phyloP scores from a whole-genome alignment of 495 filamentous ascomycete species.

The Physcia stellaris region DNA sequence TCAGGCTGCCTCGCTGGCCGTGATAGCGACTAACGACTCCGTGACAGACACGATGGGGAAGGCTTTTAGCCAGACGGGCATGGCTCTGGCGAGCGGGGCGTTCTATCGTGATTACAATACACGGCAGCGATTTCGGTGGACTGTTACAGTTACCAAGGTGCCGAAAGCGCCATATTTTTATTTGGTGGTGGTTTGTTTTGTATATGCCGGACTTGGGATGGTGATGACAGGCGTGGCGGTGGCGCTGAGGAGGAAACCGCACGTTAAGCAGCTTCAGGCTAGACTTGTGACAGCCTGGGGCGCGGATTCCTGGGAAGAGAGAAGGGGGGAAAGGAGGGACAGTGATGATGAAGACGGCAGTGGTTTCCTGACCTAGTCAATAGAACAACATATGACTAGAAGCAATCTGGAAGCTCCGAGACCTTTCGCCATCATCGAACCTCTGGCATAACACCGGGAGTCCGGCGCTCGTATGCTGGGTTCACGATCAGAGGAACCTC shows the following conservation, averaged over 20 bases:
- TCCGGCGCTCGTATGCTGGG: no score
- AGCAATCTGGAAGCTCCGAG: no score
- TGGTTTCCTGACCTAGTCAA: no score
- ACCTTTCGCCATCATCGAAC: no score
- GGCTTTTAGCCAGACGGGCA: conserved; percentile 7
- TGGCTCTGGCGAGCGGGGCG: conserved; percentile 6
- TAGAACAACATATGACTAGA: no score
- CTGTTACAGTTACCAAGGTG: not conserved
- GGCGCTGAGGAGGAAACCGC: not conserved
- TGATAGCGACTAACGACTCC: not conserved
- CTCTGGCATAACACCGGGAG: no score
- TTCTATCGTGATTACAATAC: conserved; percentile 6
- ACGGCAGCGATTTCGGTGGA: conserved; percentile 5
- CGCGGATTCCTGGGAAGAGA: not conserved
- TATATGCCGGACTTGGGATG: conserved; percentile 8
- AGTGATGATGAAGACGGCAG: no score
- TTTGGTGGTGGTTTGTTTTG: conserved; percentile 6
- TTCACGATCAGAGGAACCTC: no score
- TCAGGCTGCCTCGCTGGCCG: not conserved
- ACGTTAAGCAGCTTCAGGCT: conserved; percentile 5
- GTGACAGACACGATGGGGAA: not conserved
- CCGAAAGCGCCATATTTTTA: conserved; percentile 8
- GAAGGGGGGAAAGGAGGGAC: no score
- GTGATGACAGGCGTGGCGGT: conserved; percentile 7
- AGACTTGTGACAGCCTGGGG: conserved; percentile 8